These are phyloP conservation scores for Tylopilus felleus DNA, from an alignment of 768 basidiomycete genomes.

Conservation along the genomic window DNA sequence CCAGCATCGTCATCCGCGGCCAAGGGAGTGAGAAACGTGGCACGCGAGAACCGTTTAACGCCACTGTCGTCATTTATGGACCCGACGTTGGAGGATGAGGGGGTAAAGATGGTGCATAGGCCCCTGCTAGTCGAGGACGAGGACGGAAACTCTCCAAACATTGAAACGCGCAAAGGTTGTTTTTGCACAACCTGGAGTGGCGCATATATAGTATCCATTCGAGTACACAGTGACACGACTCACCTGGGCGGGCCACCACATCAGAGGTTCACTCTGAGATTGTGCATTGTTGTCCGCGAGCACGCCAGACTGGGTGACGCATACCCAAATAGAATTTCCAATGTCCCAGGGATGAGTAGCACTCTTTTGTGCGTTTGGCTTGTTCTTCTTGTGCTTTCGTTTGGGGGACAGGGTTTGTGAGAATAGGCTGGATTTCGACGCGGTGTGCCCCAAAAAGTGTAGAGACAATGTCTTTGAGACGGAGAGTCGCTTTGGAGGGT, in stretches of 20 bases:
- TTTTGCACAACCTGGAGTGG: conserved; percentile 23
- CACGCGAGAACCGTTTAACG: conserved; percentile 41
- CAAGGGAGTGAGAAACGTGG: conserved; percentile 32
- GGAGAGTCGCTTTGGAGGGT: conserved; percentile 4
- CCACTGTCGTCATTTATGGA: conserved; percentile 35
- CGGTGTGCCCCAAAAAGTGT: conserved; percentile 1
- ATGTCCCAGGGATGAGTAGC: conserved; percentile 21
- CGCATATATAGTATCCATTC: conserved; percentile 5
- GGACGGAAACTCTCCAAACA: conserved; percentile 32
- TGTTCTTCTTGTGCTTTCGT: conserved; percentile 19
- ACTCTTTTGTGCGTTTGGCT: conserved; percentile 1
- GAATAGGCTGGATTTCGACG: conserved; percentile 7
- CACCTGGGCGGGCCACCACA: conserved; percentile 78
- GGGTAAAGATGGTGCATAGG: conserved; percentile 27
- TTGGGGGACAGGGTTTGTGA: conserved; percentile 23
- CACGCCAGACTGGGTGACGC: conserved; percentile 40
- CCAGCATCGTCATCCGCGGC: neutral
- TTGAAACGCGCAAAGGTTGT: conserved; percentile 26
- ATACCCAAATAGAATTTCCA: conserved; percentile 51
- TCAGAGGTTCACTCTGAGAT: conserved; percentile 20
- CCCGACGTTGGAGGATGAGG: conserved; percentile 41
- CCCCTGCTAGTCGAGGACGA: conserved; percentile 24
- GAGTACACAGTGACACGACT: conserved; percentile 8
- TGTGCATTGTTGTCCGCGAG: conserved; percentile 32
- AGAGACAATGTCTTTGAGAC: conserved; percentile 15